Evolutionary conservation across 225 moss, liverwort and hornwort species (phyloP).

Genomic region (Sphagnum contortum): DNA sequence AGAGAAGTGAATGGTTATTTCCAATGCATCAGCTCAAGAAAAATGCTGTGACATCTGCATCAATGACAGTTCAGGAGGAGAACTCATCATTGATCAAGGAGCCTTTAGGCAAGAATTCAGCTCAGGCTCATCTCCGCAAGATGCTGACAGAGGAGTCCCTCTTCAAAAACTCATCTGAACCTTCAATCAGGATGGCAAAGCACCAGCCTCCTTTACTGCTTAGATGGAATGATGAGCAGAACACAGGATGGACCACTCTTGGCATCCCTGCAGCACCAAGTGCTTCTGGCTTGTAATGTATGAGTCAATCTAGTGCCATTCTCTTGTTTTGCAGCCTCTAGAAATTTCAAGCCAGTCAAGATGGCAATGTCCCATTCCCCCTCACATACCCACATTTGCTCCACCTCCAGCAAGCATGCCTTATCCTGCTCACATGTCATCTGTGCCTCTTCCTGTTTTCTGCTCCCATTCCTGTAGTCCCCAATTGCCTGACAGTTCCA

Average conservation of each 20-base stretch:
- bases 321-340: slow-evolving; percentile 15
- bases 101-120: neutral
- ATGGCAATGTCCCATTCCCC: slow-evolving; percentile 13
- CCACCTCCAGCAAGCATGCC: slow-evolving; percentile 2
- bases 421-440: slow-evolving; percentile 14
- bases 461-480: slow-evolving; percentile 3
- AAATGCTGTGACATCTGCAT: slow-evolving; percentile 4
- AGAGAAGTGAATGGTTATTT: slow-evolving; percentile 5
- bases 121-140: neutral
- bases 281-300: slow-evolving; percentile 22
- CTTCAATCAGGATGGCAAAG: slow-evolving; percentile 2
- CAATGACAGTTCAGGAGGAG: slow-evolving; percentile 3
- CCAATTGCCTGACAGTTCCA: neutral
- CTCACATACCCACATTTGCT: slow-evolving; percentile 1
- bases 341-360: slow-evolving; percentile 13
- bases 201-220: neutral
- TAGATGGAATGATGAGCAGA: slow-evolving; percentile 7
- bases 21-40: slow-evolving; percentile 7
- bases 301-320: slow-evolving; percentile 13
- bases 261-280: slow-evolving; percentile 16
- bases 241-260: slow-evolving; percentile 8
- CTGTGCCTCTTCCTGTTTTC: neutral
- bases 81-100: slow-evolving; percentile 4
- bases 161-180: neutral
- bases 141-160: neutral